Percentiles rank a stretch among this genome's conserved stretches.
Evolutionary conservation across 169 alveolate species (phyloP).

Genomic region (Plasmodium berghei): DNA sequence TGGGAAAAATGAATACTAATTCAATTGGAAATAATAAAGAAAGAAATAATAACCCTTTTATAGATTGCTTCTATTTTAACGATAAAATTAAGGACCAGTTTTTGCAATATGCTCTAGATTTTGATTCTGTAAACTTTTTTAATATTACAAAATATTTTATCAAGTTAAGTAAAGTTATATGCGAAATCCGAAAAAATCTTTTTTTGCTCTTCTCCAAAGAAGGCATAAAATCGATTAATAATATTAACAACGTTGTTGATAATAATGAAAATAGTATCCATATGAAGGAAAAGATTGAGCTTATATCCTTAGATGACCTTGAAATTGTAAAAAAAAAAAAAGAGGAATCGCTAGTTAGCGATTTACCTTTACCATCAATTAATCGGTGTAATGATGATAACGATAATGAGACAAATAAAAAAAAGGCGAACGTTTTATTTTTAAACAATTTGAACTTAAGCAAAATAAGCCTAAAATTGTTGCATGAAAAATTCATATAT

Average conservation of each 20-base stretch:
- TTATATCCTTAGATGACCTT: constrained; percentile 9
- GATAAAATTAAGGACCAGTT: constrained; percentile 34
- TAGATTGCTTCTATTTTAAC: background rate
- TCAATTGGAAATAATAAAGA: background rate
- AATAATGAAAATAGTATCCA: background rate
- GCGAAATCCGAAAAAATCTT: constrained; percentile 50
- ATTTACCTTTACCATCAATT: background rate
- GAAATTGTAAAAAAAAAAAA: constrained; percentile 14
- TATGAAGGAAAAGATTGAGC: constrained; percentile 5
- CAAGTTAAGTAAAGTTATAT: constrained; percentile 57
- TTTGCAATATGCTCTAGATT: constrained; percentile 13
- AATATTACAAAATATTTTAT: constrained; percentile 61
- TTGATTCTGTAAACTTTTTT: constrained; percentile 44
- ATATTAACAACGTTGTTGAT: background rate
- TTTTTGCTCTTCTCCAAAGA: constrained; percentile 2
- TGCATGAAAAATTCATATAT: background rate
- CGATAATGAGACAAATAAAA: too few relatives aligned
- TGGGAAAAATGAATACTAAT: background rate
- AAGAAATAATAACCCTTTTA: background rate
- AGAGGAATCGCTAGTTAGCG: background rate
- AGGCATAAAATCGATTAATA: background rate
- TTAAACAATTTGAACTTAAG: constrained; percentile 21
- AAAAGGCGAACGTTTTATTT: background rate
- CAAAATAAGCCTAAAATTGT: constrained; percentile 5
- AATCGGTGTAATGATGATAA: background rate